Evolutionary conservation across 208 protist genomes (phyloP), one percentile per base, ranked within the genome.

Genomic region (Leishmania gerbilli): DNA sequence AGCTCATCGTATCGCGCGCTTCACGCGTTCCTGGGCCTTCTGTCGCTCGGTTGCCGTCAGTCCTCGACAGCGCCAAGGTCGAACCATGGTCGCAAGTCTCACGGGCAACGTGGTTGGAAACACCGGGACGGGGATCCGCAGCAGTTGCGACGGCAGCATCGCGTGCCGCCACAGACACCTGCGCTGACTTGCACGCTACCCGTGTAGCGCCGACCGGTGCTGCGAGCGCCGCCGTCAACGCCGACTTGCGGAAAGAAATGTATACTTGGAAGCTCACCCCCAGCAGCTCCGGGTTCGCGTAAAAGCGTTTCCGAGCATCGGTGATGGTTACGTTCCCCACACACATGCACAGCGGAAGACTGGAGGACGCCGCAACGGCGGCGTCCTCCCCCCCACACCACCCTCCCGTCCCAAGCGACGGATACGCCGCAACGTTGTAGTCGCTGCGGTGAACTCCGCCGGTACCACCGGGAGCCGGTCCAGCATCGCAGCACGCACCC

Each of bases 251-350:
- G 34, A 71, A 1, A 15, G 15, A 21, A 9, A 79, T 15, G 17
- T 27, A 31, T 13, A 79, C 76, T 11, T 37, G 17, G 45, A 79
- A 79, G 27, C 60, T 71, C 3, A 72, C 31, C 21, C 62, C 76
- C 40, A 79, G 45, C 58, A 79, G 47, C 64, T 67, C 60, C 0
- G 17, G 31, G 37, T 56, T 11, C 9, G 24, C 21, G 27, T 21
- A 3, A 17, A 71, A 79, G 2, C 15, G 8, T 19, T 51, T 79
- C 2, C 24, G 1, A 5, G 17, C 42, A n/a, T 37, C 45, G 3
- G 13, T 64, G 15, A 79, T 13, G 21, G 37, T 21, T 0, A 79
- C 8, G 56, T 11, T 40, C 45, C n/a, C 51, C 58, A 71, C 11
- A 42, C 76, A 71, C 45, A 79, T 42, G 21, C 45, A 60, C 47